These are phyloP conservation scores for Blastocystis sp. DNA, from an alignment of 352 stramenopile genomes.

Conservation along the genomic window DNA sequence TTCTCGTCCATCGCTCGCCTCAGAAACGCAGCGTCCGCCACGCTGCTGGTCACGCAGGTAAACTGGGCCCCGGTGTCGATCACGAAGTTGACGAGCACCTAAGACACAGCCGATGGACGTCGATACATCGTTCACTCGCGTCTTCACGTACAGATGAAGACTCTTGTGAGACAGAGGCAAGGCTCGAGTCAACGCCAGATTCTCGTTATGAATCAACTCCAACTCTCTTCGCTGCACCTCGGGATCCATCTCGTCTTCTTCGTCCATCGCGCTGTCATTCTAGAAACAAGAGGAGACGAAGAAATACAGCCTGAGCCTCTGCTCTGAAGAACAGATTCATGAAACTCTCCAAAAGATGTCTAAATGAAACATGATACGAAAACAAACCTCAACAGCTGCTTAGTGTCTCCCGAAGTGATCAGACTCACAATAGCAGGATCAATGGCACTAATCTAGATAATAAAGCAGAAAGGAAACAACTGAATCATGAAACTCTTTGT, in stretches of 20 bases:
- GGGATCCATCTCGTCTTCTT: constrained; percentile 15
- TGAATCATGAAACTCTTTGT: background rate
- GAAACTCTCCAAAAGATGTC: background rate
- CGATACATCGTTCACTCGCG: background rate
- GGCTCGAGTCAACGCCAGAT: background rate
- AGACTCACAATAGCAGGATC: background rate
- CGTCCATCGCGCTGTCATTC: background rate
- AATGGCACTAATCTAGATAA: background rate
- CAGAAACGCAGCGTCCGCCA: background rate
- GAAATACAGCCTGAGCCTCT: background rate
- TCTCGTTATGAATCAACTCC: constrained; percentile 11
- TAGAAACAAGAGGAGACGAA: background rate
- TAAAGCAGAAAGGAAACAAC: background rate
- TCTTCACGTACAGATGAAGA: background rate
- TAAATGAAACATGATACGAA: background rate
- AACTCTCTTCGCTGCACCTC: constrained; percentile 14
- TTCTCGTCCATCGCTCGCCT: background rate
- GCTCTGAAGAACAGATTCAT: background rate
- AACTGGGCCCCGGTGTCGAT: constrained; percentile 26
- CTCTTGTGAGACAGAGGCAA: background rate
- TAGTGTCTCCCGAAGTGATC: background rate
- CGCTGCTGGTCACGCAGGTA: background rate
- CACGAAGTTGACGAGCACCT: constrained; percentile 44
- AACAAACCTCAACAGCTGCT: background rate
- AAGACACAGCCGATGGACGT: no score